Evolutionary conservation across 441 rosid genomes (phyloP).

Genomic region (Raphanus hybrid): DNA sequence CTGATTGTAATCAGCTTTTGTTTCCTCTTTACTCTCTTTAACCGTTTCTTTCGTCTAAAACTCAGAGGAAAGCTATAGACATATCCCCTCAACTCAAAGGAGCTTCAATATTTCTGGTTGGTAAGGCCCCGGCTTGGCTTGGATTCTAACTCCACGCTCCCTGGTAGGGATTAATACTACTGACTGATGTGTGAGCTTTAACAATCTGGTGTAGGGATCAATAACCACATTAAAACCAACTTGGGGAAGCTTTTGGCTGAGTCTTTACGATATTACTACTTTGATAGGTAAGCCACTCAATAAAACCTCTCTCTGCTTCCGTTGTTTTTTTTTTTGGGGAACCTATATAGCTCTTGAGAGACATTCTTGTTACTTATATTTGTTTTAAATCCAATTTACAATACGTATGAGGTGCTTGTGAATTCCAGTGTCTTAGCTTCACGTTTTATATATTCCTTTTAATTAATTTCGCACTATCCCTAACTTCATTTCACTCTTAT

Average conservation of each 20-base stretch:
- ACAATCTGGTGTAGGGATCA: slow-evolving; percentile 54
- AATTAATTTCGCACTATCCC: neutral
- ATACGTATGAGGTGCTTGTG: slow-evolving; percentile 1
- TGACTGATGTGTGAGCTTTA: slow-evolving; percentile 38
- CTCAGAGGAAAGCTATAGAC: slow-evolving; percentile 73
- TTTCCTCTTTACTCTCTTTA: slow-evolving; percentile 37
- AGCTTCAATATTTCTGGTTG: slow-evolving; percentile 77
- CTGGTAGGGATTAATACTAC: slow-evolving; percentile 17
- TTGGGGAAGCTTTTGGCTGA: slow-evolving; percentile 78
- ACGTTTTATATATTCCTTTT: no score
- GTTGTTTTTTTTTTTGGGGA: neutral
- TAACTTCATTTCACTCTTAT: slow-evolving; percentile 11
- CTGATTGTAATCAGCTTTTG: neutral
- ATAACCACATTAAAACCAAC: slow-evolving; percentile 56
- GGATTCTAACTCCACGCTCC: neutral
- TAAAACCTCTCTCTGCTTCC: neutral
- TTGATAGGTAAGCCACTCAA: slow-evolving; percentile 63
- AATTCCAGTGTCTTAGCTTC: slow-evolving; percentile 8
- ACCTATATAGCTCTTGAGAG: neutral
- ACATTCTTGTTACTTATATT: neutral
- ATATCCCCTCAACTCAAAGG: slow-evolving; percentile 69
- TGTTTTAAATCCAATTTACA: neutral
- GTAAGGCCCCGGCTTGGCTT: slow-evolving; percentile 52
- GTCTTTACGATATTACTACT: slow-evolving; percentile 68
- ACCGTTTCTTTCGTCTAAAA: slow-evolving; percentile 36